phyloP scores from a whole-genome alignment of 164 flowering plant genomes.

The Kalanchoe fedtschenkoi region DNA sequence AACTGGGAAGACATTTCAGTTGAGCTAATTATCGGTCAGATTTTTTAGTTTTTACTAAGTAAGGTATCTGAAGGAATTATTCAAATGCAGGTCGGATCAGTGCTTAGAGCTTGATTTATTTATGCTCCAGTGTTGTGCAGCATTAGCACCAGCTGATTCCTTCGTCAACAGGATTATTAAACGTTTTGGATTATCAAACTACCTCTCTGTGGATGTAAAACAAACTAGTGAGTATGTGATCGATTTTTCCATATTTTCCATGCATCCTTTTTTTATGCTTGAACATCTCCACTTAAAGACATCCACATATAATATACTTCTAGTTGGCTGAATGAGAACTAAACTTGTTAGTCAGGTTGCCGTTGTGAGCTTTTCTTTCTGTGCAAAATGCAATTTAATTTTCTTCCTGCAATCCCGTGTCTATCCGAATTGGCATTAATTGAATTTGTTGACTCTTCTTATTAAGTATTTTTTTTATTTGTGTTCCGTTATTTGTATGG shows the following conservation, averaged over 20 bases:
- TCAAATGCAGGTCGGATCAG: slow-evolving; percentile 62
- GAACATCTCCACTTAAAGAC: too few relatives aligned
- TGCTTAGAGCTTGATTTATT: slow-evolving; percentile 83
- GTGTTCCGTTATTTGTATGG: too few relatives aligned
- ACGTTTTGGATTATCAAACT: slow-evolving; percentile 68
- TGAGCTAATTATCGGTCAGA: too few relatives aligned
- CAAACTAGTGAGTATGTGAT: slow-evolving; percentile 59
- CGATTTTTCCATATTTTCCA: not conserved
- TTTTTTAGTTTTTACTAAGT: too few relatives aligned
- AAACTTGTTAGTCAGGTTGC: too few relatives aligned
- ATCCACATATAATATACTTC: too few relatives aligned
- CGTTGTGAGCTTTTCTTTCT: too few relatives aligned
- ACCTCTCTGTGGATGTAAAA: slow-evolving; percentile 48
- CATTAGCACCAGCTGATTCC: slow-evolving; percentile 79
- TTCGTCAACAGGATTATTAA: slow-evolving; percentile 59
- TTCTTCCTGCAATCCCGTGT: not conserved
- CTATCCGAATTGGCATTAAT: not conserved
- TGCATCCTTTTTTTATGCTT: not conserved
- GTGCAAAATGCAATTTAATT: not conserved
- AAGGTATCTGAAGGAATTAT: not conserved
- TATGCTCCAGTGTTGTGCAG: slow-evolving; percentile 92
- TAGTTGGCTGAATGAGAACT: too few relatives aligned
- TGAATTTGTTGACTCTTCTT: too few relatives aligned
- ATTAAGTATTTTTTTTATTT: too few relatives aligned
- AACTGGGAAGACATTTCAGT: too few relatives aligned